Evolutionary conservation across 2,329 filamentous ascomycete species (phyloP).

Genomic region (Hyphodiscus sp.): DNA sequence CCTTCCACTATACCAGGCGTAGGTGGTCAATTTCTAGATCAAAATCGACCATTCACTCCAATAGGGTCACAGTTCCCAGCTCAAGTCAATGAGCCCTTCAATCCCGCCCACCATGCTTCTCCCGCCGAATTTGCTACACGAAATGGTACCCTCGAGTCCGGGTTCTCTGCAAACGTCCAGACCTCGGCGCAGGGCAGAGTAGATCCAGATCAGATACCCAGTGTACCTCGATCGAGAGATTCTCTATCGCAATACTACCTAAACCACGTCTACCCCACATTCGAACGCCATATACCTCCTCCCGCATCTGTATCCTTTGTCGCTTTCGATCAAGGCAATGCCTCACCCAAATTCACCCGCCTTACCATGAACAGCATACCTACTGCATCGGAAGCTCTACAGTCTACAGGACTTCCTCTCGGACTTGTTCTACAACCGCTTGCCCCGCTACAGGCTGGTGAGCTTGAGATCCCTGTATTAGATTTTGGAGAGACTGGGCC

Average conservation of each 20-base stretch:
- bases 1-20: conserved; percentile 35
- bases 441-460: conserved; percentile 74
- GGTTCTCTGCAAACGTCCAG: conserved; percentile 41
- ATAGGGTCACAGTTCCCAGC: conserved; percentile 55
- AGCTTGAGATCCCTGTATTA: conserved; percentile 80
- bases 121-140: conserved; percentile 42
- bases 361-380: conserved; percentile 93
- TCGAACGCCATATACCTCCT: conserved; percentile 88
- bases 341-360: conserved; percentile 88
- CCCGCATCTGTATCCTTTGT: conserved; percentile 85
- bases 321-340: conserved; percentile 92
- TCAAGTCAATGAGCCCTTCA: conserved; percentile 47
- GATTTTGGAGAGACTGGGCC: conserved; percentile 92
- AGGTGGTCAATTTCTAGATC: conserved; percentile 41
- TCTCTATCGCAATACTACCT: conserved; percentile 76
- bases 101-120: conserved; percentile 34
- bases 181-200: conserved; percentile 67
- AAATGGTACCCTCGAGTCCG: conserved; percentile 31
- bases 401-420: conserved; percentile 75
- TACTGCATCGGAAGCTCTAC: conserved; percentile 69
- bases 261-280: conserved; percentile 85
- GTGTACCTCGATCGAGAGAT: conserved; percentile 81
- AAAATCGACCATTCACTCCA: conserved; percentile 34
- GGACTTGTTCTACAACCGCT: conserved; percentile 86
- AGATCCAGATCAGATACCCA: conserved; percentile 88